Conservation (phyloP, 129 eudicot genomes). For the Helianthus tuberosus region DNA sequence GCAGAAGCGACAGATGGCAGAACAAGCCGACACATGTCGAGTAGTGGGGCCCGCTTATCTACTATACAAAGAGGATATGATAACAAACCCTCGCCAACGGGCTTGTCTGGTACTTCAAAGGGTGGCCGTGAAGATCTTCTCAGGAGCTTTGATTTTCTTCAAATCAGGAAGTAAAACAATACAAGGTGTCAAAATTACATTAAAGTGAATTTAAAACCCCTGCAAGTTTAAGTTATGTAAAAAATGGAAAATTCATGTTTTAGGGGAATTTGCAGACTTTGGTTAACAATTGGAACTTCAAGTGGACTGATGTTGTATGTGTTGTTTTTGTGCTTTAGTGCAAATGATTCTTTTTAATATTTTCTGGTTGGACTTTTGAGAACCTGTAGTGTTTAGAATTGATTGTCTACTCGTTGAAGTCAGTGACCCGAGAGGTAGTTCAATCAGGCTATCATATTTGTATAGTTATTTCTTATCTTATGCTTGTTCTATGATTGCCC, state of each 20-base stretch:
- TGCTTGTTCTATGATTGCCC: too few species aligned
- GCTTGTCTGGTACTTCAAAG: conserved; percentile 55
- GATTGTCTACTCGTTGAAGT: conserved; percentile 3
- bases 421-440: background rate
- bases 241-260: conserved; percentile 41
- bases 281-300: background rate
- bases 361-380: conserved; percentile 9
- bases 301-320: conserved; percentile 8
- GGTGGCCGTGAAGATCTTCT: conserved; percentile 73
- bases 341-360: background rate
- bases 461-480: background rate
- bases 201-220: conserved; percentile 5
- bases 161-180: conserved; percentile 61
- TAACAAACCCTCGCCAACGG: conserved; percentile 38
- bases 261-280: conserved; percentile 14
- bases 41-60: conserved; percentile 61
- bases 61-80: conserved; percentile 62
- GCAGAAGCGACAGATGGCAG: conserved; percentile 67
- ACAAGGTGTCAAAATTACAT: background rate
- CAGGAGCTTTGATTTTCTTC: conserved; percentile 90
- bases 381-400: background rate
- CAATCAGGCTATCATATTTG: background rate
- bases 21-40: conserved; percentile 47
- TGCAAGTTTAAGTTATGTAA: conserved; percentile 23
- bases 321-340: background rate